Evolutionary conservation across 2,329 filamentous ascomycete genomes (phyloP).

Genomic region (Diaporthe citrichinensis): DNA sequence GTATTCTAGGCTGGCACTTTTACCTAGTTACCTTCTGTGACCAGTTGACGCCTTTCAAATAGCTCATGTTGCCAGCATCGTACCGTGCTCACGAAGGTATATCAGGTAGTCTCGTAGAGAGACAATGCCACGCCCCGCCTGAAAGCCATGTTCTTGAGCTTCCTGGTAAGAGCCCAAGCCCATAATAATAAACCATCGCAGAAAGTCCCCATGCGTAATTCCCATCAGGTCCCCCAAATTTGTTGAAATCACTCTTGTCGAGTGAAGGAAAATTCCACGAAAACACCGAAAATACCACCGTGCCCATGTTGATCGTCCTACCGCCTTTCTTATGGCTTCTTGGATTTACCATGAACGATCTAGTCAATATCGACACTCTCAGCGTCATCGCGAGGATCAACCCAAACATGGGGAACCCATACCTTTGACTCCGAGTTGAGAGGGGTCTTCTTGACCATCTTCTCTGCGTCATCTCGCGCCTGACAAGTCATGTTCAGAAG

Average conservation of each 20-base stretch:
- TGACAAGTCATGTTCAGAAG: conserved; percentile 26
- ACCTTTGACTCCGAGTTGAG: neutral
- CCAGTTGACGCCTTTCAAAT: neutral
- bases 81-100: neutral
- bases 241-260: neutral
- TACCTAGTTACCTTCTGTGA: neutral
- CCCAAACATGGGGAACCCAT: neutral
- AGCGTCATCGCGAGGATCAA: neutral
- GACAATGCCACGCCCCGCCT: neutral
- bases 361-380: neutral
- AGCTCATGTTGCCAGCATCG: neutral
- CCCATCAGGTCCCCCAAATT: neutral
- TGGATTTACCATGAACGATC: neutral
- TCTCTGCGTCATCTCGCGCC: conserved; percentile 34
- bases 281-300: neutral
- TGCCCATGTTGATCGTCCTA: no score
- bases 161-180: neutral
- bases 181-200: neutral
- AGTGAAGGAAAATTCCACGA: neutral
- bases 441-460: neutral
- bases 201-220: neutral
- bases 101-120: neutral
- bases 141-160: neutral
- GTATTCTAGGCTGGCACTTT: neutral
- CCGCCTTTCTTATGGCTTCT: neutral